Evolutionary conservation across 2,329 filamentous ascomycete species (phyloP).

Genomic region (Colletotrichum nymphaeae): DNA sequence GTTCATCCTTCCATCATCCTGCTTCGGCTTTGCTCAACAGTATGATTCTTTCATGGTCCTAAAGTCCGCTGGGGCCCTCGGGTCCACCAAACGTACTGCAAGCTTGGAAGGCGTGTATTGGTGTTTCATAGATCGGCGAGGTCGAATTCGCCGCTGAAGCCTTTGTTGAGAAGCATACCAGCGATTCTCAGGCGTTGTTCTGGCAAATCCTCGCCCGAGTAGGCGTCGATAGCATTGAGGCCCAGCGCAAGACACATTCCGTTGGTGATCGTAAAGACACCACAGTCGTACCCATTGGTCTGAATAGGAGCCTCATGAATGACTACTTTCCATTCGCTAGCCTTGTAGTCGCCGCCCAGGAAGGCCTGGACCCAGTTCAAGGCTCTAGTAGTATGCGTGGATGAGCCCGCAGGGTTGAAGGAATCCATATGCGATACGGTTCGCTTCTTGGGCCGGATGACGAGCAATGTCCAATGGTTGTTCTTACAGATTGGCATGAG

Average conservation of each 20-base stretch:
- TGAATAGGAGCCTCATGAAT: constrained; percentile 66
- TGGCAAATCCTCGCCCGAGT: constrained; percentile 65
- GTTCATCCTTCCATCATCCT: neutral
- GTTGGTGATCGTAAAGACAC: constrained; percentile 82
- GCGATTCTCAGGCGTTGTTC: constrained; percentile 72
- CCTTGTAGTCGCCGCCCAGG: constrained; percentile 63
- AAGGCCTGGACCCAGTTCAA: constrained; percentile 68
- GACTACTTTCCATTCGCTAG: constrained; percentile 69
- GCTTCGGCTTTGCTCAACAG: neutral
- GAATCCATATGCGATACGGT: constrained; percentile 79
- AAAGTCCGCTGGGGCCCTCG: no score
- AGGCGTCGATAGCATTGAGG: constrained; percentile 60
- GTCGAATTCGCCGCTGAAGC: constrained; percentile 71
- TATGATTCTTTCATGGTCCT: neutral
- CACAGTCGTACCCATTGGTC: constrained; percentile 78
- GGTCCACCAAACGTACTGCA: neutral
- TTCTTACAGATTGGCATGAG: constrained; percentile 75
- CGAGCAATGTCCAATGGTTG: constrained; percentile 78
- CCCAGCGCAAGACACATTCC: constrained; percentile 71
- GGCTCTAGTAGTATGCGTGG: constrained; percentile 53
- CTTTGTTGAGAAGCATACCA: constrained; percentile 73
- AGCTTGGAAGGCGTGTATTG: neutral
- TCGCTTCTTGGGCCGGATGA: constrained; percentile 70
- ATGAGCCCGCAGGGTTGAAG: constrained; percentile 57
- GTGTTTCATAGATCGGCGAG: constrained; percentile 50